These are phyloP conservation scores for Daldinia bambusicola DNA, from an alignment of 495 filamentous ascomycete genomes.

Conservation along the genomic window DNA sequence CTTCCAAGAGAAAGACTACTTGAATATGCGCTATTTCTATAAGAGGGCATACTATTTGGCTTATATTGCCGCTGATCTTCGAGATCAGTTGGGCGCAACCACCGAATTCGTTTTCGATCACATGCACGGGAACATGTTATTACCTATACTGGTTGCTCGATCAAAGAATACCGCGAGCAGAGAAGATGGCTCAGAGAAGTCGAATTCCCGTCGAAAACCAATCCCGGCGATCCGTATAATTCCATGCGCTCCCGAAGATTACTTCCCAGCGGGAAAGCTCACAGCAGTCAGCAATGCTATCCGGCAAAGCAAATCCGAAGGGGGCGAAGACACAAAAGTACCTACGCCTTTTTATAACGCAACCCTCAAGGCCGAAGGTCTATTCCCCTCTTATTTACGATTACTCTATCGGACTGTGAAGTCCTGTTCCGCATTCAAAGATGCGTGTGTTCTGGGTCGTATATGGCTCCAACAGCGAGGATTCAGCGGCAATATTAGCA, in stretches of 20 bases:
- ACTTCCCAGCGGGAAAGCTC: constrained; percentile 76
- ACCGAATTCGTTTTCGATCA: constrained; percentile 71
- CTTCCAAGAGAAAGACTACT: constrained; percentile 94
- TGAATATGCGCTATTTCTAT: constrained; percentile 93
- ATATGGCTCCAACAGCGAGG: constrained; percentile 92
- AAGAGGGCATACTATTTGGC: constrained; percentile 93
- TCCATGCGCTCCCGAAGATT: constrained; percentile 69
- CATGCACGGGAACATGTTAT: constrained; percentile 80
- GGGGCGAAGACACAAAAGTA: constrained; percentile 50
- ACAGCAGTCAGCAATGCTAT: constrained; percentile 76
- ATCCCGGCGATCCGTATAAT: constrained; percentile 79
- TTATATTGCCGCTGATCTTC: constrained; percentile 75
- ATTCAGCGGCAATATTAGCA: constrained; percentile 69
- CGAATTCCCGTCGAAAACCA: constrained; percentile 44
- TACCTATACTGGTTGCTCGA: constrained; percentile 73
- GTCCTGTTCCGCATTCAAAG: constrained; percentile 75
- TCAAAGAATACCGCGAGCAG: constrained; percentile 31
- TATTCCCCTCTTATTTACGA: constrained; percentile 76
- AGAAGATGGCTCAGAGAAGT: constrained; percentile 22
- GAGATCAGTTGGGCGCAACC: constrained; percentile 60
- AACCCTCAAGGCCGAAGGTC: constrained; percentile 79
- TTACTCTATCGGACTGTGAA: constrained; percentile 71
- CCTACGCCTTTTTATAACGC: constrained; percentile 92
- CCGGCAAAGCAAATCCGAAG: constrained; percentile 57
- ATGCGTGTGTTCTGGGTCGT: constrained; percentile 85